Conservation (phyloP, 257 asterid species). For the Verbena officinalis region DNA sequence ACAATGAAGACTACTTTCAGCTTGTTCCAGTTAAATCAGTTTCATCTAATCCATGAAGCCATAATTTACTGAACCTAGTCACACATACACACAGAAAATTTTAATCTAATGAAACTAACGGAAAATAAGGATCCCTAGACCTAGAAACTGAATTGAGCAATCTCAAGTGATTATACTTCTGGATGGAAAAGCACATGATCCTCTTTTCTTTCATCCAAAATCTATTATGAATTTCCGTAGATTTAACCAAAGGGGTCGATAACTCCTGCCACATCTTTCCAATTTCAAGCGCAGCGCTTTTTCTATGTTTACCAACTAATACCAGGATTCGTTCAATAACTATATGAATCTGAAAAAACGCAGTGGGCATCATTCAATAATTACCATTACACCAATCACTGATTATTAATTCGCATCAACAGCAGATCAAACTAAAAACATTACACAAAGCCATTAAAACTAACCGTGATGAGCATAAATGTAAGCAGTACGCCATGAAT, state of each 20-base stretch:
- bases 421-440: background rate
- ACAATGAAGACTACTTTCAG: background rate
- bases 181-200: background rate
- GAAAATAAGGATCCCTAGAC: background rate
- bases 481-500: conserved; percentile 91
- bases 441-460: conserved; percentile 15
- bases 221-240: background rate
- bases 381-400: background rate
- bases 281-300: background rate
- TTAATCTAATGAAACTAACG: background rate
- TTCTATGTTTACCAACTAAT: conserved; percentile 2
- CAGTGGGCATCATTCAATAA: background rate
- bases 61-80: background rate
- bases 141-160: background rate
- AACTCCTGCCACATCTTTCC: background rate
- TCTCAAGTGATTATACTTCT: background rate
- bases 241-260: background rate
- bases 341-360: background rate
- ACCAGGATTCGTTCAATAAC: background rate
- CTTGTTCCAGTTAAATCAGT: too few relatives aligned
- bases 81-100: background rate
- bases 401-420: background rate
- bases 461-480: conserved; percentile 92
- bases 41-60: background rate
- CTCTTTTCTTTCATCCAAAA: conserved; percentile 6